Percentiles rank a stretch among this genome's conserved stretches.
Conservation (phyloP, 164 flowering plant genomes). For the Liquidambar formosana region DNA sequence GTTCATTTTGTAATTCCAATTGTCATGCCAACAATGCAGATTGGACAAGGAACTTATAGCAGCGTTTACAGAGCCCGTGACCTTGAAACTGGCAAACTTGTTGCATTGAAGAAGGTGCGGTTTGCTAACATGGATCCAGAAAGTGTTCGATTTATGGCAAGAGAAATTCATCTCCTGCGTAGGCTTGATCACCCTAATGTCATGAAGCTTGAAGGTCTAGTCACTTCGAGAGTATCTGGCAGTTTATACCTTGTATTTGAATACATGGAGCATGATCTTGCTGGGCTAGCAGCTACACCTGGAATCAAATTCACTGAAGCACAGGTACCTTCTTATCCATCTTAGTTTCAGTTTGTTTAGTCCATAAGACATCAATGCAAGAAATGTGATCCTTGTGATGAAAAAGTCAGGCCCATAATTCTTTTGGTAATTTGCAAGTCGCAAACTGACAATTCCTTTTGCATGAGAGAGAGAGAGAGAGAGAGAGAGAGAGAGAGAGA, state of each 20-base stretch:
- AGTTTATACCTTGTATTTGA: constrained; percentile 82
- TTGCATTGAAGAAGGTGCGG: constrained; percentile 86
- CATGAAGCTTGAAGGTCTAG: constrained; percentile 79
- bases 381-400: not conserved
- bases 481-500: no score
- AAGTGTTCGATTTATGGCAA: constrained; percentile 92
- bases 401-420: not conserved
- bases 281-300: constrained; percentile 73
- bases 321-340: constrained; percentile 47
- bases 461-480: no score
- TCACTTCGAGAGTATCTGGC: constrained; percentile 70
- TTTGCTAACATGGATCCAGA: constrained; percentile 92
- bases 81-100: constrained; percentile 74
- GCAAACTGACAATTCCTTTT: no score
- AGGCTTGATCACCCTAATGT: constrained; percentile 88
- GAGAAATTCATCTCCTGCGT: constrained; percentile 78
- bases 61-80: constrained; percentile 86
- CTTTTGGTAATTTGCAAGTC: no score
- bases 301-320: constrained; percentile 68
- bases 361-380: not conserved
- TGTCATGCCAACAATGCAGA: constrained; percentile 42
- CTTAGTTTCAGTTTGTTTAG: not conserved
- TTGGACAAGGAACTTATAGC: constrained; percentile 96
- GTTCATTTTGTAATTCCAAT: not conserved
- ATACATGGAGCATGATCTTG: constrained; percentile 93